Percentiles rank a stretch among this genome's conserved stretches.
phyloP scores from a whole-genome alignment of 2,329 filamentous ascomycete genomes.

The Pseudocercospora fuligena region DNA sequence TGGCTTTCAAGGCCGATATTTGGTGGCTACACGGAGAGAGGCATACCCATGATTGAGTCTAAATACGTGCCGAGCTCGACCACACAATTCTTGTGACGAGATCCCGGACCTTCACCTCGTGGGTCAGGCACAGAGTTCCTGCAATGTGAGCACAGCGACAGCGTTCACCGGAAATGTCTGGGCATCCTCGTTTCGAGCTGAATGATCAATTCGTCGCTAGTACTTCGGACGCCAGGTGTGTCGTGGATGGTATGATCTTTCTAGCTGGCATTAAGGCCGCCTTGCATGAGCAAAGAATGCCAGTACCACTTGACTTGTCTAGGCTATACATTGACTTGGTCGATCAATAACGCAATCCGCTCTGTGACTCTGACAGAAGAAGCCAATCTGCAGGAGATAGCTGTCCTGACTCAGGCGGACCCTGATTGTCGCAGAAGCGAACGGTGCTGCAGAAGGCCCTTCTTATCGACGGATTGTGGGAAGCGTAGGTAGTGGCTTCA shows the following conservation, averaged over 20 bases:
- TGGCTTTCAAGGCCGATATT: background rate
- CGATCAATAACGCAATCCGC: slow-evolving; percentile 6
- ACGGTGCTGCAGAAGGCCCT: background rate
- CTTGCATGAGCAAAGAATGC: background rate
- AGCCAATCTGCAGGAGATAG: slow-evolving; percentile 4
- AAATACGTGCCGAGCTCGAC: background rate
- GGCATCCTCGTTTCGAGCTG: background rate
- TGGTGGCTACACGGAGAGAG: background rate
- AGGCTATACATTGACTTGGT: background rate
- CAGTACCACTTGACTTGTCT: background rate
- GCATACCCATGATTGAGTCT: slow-evolving; percentile 4
- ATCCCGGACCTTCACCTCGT: background rate
- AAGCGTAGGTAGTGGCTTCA: background rate
- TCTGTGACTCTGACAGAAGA: slow-evolving; percentile 1
- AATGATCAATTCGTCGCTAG: background rate
- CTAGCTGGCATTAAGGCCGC: background rate
- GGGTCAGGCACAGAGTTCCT: background rate
- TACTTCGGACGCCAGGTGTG: background rate
- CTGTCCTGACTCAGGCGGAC: background rate
- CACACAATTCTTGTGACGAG: background rate
- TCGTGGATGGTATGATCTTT: background rate
- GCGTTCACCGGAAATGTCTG: background rate
- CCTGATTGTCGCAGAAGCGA: background rate
- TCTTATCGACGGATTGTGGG: background rate
- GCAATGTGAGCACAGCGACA: slow-evolving; percentile 1